These are phyloP conservation scores for Phanerodontia chrysosporium DNA, from an alignment of 768 basidiomycete genomes.

Conservation along the genomic window DNA sequence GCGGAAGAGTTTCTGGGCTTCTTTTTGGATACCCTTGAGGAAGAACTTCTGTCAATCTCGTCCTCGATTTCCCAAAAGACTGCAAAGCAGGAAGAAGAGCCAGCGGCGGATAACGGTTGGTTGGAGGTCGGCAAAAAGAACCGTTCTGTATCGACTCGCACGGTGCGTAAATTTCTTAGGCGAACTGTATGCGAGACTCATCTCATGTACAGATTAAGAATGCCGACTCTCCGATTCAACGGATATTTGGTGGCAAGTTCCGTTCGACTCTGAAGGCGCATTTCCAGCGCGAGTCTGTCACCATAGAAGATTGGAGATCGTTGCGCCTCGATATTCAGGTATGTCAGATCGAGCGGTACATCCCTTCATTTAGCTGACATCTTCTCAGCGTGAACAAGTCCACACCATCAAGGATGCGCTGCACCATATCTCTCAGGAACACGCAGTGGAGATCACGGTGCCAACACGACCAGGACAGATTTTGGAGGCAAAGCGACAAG, in stretches of 20 bases:
- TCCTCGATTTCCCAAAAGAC: slow-evolving; percentile 34
- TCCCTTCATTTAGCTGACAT: background rate
- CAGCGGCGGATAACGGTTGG: slow-evolving; percentile 69
- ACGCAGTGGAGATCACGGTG: slow-evolving; percentile 71
- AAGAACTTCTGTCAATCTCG: slow-evolving; percentile 75
- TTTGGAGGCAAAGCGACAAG: slow-evolving; percentile 69
- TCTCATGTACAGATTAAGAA: slow-evolving; percentile 55
- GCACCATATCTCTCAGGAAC: slow-evolving; percentile 69
- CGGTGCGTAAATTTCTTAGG: slow-evolving; percentile 43
- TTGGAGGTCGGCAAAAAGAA: slow-evolving; percentile 91
- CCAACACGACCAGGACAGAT: slow-evolving; percentile 51
- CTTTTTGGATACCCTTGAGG: slow-evolving; percentile 90
- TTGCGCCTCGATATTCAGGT: slow-evolving; percentile 89
- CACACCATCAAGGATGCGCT: slow-evolving; percentile 82
- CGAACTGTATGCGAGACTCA: slow-evolving; percentile 1
- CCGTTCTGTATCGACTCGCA: slow-evolving; percentile 71
- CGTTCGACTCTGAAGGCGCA: slow-evolving; percentile 79
- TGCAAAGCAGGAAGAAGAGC: slow-evolving; percentile 25
- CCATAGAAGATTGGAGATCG: slow-evolving; percentile 89
- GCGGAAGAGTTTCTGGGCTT: slow-evolving; percentile 99
- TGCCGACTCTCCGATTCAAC: slow-evolving; percentile 81
- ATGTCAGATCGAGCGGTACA: background rate
- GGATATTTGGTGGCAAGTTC: slow-evolving; percentile 92
- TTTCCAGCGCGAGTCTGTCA: slow-evolving; percentile 79
- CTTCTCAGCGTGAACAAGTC: slow-evolving; percentile 61